A percentile compares a stretch with the other conserved stretches of the same genome.
phyloP scores from a whole-genome alignment of 2,329 filamentous ascomycete genomes.

The Fusarium gaditjirri region DNA sequence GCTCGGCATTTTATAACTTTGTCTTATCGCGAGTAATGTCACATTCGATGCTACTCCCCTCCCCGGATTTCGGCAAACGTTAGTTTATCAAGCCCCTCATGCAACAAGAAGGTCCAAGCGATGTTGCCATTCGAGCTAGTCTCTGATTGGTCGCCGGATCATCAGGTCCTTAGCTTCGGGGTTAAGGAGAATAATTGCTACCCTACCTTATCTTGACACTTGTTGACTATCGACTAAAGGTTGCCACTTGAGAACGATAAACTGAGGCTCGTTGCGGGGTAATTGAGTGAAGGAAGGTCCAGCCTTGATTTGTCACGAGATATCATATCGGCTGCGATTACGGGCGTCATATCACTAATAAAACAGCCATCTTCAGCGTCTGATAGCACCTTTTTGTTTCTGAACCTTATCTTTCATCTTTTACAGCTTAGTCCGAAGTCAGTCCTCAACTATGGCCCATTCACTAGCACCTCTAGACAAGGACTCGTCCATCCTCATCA shows the following conservation, averaged over 20 bases:
- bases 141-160: neutral
- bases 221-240: neutral
- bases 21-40: neutral
- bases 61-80: constrained; percentile 12
- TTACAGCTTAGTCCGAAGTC: rapidly evolving
- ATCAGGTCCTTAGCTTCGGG: neutral
- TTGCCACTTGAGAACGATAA: neutral
- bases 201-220: neutral
- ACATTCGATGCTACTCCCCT: neutral
- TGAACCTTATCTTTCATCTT: neutral
- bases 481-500: constrained; percentile 5
- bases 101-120: constrained; percentile 9
- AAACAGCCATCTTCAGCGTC: neutral
- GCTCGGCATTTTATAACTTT: neutral
- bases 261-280: neutral
- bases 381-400: neutral
- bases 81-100: neutral
- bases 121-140: rapidly evolving
- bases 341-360: neutral
- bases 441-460: neutral
- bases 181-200: no score
- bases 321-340: neutral
- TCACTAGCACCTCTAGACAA: neutral
- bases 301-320: neutral
- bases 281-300: neutral